Base-by-base conservation (phyloP, 2,329 filamentous ascomycete genomes). In the Arthrocladium fulminans region DNA sequence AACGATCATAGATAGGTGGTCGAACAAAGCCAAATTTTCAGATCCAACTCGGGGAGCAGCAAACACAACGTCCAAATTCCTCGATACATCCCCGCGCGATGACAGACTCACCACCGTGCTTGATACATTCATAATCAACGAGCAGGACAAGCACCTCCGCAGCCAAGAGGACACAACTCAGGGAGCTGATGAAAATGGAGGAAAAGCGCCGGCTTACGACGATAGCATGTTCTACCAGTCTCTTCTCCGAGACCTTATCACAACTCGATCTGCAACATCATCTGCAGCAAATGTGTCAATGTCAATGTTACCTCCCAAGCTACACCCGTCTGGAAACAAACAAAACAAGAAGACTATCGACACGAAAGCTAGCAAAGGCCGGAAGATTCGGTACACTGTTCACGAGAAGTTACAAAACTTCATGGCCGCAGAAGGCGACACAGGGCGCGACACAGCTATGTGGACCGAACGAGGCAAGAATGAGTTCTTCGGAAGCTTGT, bases 321-420 rank as follows among this genome's bases (percentile, higher is more conserved):
- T 66, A 13, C 66, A 71, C 45, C 61, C 64, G 2, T 59, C 68
- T 2, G 69, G 69, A 2, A 69, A 70, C 65, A 65, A 65, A 41
- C 69, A 70, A 51, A 66, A 69, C 54, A 94, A 90, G 73, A 84
- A 85, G 67, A 17, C 23, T 5, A 86, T 97, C 3, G 92, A 98
- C 65, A 89, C 89, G 17, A 92, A 89, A 64, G 92, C 92, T 0
- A 94, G 87, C 64, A 97, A 97, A 68, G 92, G 92, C 4, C 75
- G 92, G 43, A 96, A 96, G 71, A 79, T 98, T 76, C 77, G 88
- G 32, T 98, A 90, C 67, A 92, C 86, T 13, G 88, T 96, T 39
- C 89, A 97, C 63, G 90, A 97, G 71, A 97, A 97, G 72, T 67
- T 98, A 61, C 87, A 95, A 70, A 96, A 96, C 66, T 97, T 97